Evolutionary conservation across 306 rosid species (phyloP), one percentile per base, ranked within the genome.

Genomic region (Medicago lupulina): DNA sequence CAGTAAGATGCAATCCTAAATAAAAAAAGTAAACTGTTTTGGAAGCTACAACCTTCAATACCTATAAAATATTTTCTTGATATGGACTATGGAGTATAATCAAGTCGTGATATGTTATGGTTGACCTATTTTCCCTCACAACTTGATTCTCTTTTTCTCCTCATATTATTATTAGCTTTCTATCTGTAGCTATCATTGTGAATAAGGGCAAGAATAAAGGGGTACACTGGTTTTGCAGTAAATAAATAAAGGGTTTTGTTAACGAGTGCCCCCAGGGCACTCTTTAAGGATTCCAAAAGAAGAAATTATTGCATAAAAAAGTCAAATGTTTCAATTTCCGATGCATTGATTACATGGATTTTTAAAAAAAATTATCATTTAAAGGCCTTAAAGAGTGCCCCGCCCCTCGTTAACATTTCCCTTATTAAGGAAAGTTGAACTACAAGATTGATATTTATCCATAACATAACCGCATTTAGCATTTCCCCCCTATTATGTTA

Each of bases 1-100:
- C 43, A 46, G 47, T 66, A 70, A 58, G 75, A 43, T 69, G 67
- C 77, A 60, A 73, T 67, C 60, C 76, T 34, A 28, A 82, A 39
- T 28, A 47, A 31, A 49, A 39, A 14, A n/a, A 54, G 8, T 51
- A 49, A 51, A 67, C 17, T 53, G 49, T 1, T 21, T 19, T 64
- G 23, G 61, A 71, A 13, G 53, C 55, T 46, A 6, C 9, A 3
- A 55, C 64, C 36, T 18, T 76, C 13, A 21, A 53, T 76, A 34
- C 74, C 63, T 76, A 51, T 65, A 67, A 39, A 31, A 6, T 72
- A 64, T 47, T 64, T 66, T 76, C 36, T 60, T 34, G 58, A 41
- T 65, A 17, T 28, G 31, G 21, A 36, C 64, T 65, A 18, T 71
- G 31, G 17, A 36, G 70, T 65, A 18, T 71, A 55, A 31, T 67